Evolutionary conservation across 1,284 basidiomycete species (phyloP), one percentile per base, ranked within the genome.

Genomic region (Apiotrichum laibachii): DNA sequence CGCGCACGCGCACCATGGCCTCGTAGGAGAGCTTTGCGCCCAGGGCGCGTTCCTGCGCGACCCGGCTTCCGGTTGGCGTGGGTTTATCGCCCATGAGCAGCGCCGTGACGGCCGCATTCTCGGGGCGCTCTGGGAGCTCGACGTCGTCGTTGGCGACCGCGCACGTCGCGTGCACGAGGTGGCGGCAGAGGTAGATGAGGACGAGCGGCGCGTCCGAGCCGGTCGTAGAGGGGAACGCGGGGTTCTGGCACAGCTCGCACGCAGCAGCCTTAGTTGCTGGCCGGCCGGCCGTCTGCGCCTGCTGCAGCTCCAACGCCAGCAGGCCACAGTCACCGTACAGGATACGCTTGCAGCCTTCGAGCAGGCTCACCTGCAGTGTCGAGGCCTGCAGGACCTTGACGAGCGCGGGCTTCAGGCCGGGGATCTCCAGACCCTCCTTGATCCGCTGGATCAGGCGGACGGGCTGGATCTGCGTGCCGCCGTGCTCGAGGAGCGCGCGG

Each of bases 381-480:
- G 95, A 97, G 69, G 97, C 93, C 62, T 94, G 92, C 53, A 99
- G 78, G 57, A 99, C 97, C 82, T 96, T 98, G 80, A 98, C 93
- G 34, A 99, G 80, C 0, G 94, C 92, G 54, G 88, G 86, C 73
- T 96, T 94, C 57, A 99, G 82, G 0, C 94, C 95, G 0, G 92
- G 92, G 44, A 99, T 98, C 77, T 96, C 91, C 10, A 99, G 82
- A 0, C 96, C 95, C 67, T 97, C 91, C 80, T 89, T 89, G 79
- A 99, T 98, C 15, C 94, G 84, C 9, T 92, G 84, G 56, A 99
- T 96, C 47, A 99, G 83, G 0, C 92, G 86, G 53, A 99, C 89
- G 1, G 96, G 95, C 69, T 96, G 90, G 69, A 99, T 96, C 71
- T 98, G 93, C 1, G 92, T 87, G 9, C 95, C 95, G 40, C 98